Evolutionary conservation across 345 rosid genomes (phyloP), one percentile per base, ranked within the genome.

Genomic region (Rhizophora mangle): DNA sequence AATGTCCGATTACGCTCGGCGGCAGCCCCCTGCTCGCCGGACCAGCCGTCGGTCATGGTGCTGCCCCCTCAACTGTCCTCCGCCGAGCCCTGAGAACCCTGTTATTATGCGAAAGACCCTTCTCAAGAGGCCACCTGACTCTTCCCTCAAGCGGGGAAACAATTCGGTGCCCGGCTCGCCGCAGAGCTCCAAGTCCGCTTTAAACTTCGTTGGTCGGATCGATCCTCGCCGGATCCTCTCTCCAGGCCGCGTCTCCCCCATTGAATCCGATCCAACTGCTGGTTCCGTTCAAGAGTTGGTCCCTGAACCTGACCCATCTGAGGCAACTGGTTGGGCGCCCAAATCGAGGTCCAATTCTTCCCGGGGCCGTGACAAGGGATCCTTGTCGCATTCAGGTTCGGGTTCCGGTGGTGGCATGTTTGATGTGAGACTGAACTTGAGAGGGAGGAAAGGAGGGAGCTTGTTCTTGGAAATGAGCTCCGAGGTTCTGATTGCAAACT

Each of bases 181-280:
- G 0, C 91, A 77, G 76, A 86, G 87, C 82, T 80, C 90, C 63
- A 94, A 84, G 81, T 82, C 96, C 32, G 78, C 88, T 53, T 67
- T 87, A 52, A 75, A 77, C 70, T 67, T 89, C n/a, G 89, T 91
- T 26, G 88, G 88, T 64, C 88, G 90, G 84, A 89, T 87, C 67
- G 96, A 89, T 84, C 96, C 86, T 10, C 93, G 97, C 53, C 83
- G 96, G 79, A 94, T 94, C 81, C 83, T 91, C 74, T 94, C 97
- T 0, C 98, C 96, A 6, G 97, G 97, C 39, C 91, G 97, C 43
- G 96, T 94, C 72, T 94, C 97, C 18, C 97, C 98, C 3, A 89
- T 94, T 47, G 98, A 94, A 78, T 77, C 89, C 30, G 85, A 85
- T 73, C 84, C 81, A 27, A 74, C 70, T 31, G 51, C 63, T 74